Percentiles rank a stretch among this genome's conserved stretches.
phyloP scores from a whole-genome alignment of 163 green algal species.

The Scenedesmus sp. region DNA sequence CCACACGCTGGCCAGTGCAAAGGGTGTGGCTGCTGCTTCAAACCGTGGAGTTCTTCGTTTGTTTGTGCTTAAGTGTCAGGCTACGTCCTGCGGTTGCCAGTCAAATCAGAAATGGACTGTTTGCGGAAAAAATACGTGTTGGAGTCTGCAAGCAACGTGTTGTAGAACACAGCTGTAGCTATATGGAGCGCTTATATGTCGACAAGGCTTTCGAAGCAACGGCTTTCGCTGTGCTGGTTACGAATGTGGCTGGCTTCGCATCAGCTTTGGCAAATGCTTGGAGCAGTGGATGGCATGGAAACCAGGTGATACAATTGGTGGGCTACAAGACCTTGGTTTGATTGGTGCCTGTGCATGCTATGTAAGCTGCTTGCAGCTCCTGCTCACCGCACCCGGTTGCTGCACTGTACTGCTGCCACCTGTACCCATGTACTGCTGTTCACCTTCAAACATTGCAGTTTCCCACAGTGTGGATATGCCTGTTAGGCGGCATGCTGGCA shows the following conservation, averaged over 20 bases:
- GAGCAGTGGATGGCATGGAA: constrained; percentile 14
- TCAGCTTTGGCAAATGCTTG: background rate
- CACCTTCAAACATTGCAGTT: background rate
- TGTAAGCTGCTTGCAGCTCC: background rate
- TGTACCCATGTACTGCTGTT: background rate
- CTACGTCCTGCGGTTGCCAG: background rate
- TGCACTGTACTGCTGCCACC: background rate
- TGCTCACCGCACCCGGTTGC: background rate
- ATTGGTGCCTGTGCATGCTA: background rate
- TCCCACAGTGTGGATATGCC: constrained; percentile 1
- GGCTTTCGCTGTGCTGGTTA: background rate
- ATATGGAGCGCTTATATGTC: background rate
- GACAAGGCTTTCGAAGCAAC: constrained; percentile 19
- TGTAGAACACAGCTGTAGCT: background rate
- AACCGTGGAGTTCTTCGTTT: background rate
- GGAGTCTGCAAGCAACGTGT: background rate
- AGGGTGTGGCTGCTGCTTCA: background rate
- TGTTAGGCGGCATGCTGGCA: constrained; percentile 20
- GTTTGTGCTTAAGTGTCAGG: background rate
- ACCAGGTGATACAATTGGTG: background rate
- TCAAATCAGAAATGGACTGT: background rate
- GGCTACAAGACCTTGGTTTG: too few species aligned
- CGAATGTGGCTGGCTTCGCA: background rate
- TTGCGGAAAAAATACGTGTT: background rate
- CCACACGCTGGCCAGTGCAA: background rate